Evolutionary conservation across 1,139 yeast genomes (phyloP).

Genomic region (Geotrichum siamense): DNA sequence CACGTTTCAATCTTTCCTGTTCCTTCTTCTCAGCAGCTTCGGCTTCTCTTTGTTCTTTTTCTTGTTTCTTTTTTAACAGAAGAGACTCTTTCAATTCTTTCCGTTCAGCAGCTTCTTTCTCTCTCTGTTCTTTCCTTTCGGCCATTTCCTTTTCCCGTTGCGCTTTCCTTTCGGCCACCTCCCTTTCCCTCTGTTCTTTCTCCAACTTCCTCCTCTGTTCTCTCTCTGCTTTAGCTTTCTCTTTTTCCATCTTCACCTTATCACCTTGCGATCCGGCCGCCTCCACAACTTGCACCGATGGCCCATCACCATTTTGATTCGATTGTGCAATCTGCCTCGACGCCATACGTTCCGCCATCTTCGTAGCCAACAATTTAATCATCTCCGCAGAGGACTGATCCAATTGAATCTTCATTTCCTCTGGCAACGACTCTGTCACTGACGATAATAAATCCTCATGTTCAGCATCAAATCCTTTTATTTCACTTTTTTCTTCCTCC

Average conservation of each 20-base stretch:
- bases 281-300: neutral
- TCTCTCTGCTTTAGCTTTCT: neutral
- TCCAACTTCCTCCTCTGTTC: conserved; percentile 4
- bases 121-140: conserved; percentile 1
- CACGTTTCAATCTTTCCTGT: conserved; percentile 7
- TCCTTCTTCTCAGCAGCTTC: conserved; percentile 3
- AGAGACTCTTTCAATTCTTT: neutral
- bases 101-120: neutral
- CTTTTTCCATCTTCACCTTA: neutral
- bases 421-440: conserved; percentile 8
- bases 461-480: no score
- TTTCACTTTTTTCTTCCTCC: no score
- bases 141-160: neutral
- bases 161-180: neutral
- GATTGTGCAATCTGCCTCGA: conserved; percentile 11
- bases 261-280: neutral
- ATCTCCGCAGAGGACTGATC: conserved; percentile 7
- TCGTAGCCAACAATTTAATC: conserved; percentile 12
- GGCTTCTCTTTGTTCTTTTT: conserved; percentile 1
- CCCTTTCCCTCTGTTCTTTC: neutral
- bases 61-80: conserved; percentile 1
- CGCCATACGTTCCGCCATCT: conserved; percentile 17
- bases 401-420: conserved; percentile 6
- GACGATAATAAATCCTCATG: conserved; percentile 7
- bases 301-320: neutral